phyloP scores from a whole-genome alignment of 2,329 filamentous ascomycete species.

The Penicillium sp. region DNA sequence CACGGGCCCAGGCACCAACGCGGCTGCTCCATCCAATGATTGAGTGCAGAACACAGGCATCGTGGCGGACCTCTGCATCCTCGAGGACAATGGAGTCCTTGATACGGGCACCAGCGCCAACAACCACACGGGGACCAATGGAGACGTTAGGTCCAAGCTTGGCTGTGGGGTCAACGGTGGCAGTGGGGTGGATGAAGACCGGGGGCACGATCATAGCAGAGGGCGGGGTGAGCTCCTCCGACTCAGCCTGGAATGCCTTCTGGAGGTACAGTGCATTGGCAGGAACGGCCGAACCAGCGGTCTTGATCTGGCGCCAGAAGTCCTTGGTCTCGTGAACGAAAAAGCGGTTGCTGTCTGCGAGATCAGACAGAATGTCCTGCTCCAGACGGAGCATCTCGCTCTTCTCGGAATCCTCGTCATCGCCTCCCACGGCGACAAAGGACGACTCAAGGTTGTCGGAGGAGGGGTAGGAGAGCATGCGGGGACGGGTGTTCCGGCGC shows the following conservation, averaged over 20 bases:
- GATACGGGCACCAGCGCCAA: constrained; percentile 85
- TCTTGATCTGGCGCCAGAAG: constrained; percentile 99
- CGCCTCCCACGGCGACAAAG: constrained; percentile 58
- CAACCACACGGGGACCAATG: constrained; percentile 80
- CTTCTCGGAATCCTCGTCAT: constrained; percentile 72
- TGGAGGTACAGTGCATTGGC: constrained; percentile 96
- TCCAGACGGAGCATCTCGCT: constrained; percentile 90
- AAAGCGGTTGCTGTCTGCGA: constrained; percentile 96
- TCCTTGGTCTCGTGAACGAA: constrained; percentile 98
- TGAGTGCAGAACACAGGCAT: constrained; percentile 90
- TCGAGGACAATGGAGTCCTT: constrained; percentile 97
- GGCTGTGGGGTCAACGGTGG: constrained; percentile 86
- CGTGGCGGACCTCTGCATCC: constrained; percentile 93
- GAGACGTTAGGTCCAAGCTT: constrained; percentile 97
- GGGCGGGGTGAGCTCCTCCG: constrained; percentile 76
- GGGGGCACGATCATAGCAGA: constrained; percentile 86
- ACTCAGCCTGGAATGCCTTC: constrained; percentile 82
- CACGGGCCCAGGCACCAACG: constrained; percentile 95
- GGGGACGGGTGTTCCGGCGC: constrained; percentile 85
- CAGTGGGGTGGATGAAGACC: constrained; percentile 92
- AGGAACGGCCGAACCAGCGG: constrained; percentile 91
- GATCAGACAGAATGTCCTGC: constrained; percentile 92
- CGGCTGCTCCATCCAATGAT: constrained; percentile 97
- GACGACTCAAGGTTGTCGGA: constrained; percentile 84
- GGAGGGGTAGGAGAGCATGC: constrained; percentile 90